Percentiles rank a stretch among this genome's conserved stretches.
Evolutionary conservation across 2,329 filamentous ascomycete genomes (phyloP).

Genomic region (Calonectria naviculata): DNA sequence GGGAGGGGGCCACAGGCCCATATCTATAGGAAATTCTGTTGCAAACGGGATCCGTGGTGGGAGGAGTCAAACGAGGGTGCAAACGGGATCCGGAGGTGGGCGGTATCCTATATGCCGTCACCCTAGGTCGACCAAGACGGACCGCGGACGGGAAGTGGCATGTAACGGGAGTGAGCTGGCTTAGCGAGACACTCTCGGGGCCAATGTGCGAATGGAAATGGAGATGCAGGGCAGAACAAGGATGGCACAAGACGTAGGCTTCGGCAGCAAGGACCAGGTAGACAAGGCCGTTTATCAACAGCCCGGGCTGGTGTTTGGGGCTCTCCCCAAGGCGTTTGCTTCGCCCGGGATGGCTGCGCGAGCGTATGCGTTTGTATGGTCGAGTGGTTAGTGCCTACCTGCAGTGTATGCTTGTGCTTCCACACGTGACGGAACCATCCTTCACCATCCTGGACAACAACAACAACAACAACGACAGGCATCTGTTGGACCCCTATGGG

Average conservation of each 20-base stretch:
- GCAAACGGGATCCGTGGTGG: slow-evolving; percentile 9
- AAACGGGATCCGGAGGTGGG: slow-evolving; percentile 11
- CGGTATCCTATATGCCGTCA: slow-evolving; percentile 11
- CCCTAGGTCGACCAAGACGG: slow-evolving; percentile 10
- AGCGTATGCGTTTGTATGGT: slow-evolving; percentile 5
- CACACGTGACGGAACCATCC: slow-evolving; percentile 10
- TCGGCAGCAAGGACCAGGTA: not conserved
- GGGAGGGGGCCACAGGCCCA: not conserved
- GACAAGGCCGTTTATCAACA: slow-evolving; percentile 8
- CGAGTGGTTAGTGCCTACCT: slow-evolving; percentile 22
- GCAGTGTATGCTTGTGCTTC: slow-evolving; percentile 19
- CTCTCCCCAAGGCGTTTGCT: slow-evolving; percentile 10
- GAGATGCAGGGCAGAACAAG: not conserved
- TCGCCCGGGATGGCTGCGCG: slow-evolving; percentile 3
- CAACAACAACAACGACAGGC: too few species aligned
- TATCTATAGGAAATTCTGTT: not conserved
- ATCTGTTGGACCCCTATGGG: not conserved
- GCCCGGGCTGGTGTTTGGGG: not conserved
- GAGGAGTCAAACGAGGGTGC: not conserved
- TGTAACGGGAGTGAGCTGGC: not conserved
- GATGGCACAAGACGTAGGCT: not conserved
- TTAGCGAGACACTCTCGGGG: not conserved
- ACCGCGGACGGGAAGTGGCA: slow-evolving; percentile 13
- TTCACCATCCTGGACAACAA: not conserved
- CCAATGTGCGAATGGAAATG: not conserved